Evolutionary conservation across 495 filamentous ascomycete species (phyloP), one percentile per base, ranked within the genome.

Genomic region (Trichoderma orchidacearum): DNA sequence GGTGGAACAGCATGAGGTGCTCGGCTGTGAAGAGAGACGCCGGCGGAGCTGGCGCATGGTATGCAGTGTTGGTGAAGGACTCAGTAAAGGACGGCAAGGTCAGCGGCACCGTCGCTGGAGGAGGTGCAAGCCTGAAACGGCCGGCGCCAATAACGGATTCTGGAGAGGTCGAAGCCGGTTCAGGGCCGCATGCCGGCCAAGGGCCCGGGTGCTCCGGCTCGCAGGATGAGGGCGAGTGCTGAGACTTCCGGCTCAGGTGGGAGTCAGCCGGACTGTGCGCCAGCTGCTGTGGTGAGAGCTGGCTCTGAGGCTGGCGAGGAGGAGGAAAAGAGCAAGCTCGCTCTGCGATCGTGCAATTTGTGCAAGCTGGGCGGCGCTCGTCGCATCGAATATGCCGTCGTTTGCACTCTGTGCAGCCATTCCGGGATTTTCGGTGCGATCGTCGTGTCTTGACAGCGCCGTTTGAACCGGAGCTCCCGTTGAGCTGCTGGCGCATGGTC

Each of bases 381-480:
- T 61, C 52, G 52, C 56, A 61, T 63, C 71, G 71, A 32, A 72
- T 65, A 60, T 74, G 69, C 45, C 70, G 63, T 53, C 64, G 61
- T 57, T 70, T 74, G 58, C 71, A 74, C 58, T 69, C 65, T 30
- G 64, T 51, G 31, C 71, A 74, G 28, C 71, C 69, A 54, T 67
- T 71, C 12, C 69, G 64, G 53, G 68, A 71, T 53, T 72, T 73
- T 18, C 63, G 68, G 56, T 72, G 71, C 23, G 62, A 66, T 13
- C 68, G 64, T 54, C 54, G 27, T 2, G 54, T 30, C 30, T 53
- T 53, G 51, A 53, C 41, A 23, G 27, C 41, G 41, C 41, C 41
- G 41, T 48, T 48, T 48, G 41, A 25, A 48, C 41, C 41, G 41
- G 41, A 48, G 41, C 41, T 48, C 41, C 41, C 41, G 41, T 48